Percentiles rank a stretch among this genome's conserved stretches.
phyloP scores from a whole-genome alignment of 257 asterid genomes.

The Rehmannia glutinosa region DNA sequence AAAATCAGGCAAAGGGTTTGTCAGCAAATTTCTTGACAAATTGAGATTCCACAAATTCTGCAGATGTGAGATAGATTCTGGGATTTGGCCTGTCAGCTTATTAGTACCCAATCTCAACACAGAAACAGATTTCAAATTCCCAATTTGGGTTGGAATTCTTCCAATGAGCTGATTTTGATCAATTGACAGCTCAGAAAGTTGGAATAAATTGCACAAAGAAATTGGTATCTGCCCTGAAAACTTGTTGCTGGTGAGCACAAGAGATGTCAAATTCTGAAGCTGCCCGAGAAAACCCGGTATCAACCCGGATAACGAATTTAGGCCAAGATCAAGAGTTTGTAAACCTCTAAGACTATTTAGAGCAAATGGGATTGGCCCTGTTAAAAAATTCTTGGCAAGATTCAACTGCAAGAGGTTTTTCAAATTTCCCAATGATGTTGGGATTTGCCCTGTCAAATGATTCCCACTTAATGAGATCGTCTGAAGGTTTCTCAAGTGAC shows the following conservation, averaged over 20 bases:
- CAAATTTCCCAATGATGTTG: conserved; percentile 53
- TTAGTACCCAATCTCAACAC: conserved; percentile 58
- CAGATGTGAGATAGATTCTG: conserved; percentile 57
- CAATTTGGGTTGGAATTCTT: conserved; percentile 55
- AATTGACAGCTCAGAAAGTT: conserved; percentile 63
- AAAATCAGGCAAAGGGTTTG: conserved; percentile 63
- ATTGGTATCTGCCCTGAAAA: conserved; percentile 66
- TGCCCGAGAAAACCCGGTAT: conserved; percentile 61
- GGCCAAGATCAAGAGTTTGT: conserved; percentile 66
- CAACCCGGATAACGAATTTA: conserved; percentile 56
- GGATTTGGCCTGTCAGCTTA: conserved; percentile 68
- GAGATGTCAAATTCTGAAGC: conserved; percentile 48
- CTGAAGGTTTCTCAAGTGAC: conserved; percentile 42
- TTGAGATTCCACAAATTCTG: conserved; percentile 76
- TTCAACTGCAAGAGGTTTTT: conserved; percentile 48
- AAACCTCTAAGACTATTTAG: conserved; percentile 31
- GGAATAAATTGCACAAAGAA: conserved; percentile 38
- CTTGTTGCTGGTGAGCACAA: conserved; percentile 58
- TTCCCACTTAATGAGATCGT: conserved; percentile 64
- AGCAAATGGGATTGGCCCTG: conserved; percentile 49
- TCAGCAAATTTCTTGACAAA: conserved; percentile 57
- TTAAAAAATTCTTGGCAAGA: conserved; percentile 45
- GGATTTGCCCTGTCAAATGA: conserved; percentile 53
- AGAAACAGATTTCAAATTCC: conserved; percentile 58
- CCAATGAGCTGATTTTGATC: conserved; percentile 70